Evolutionary conservation across 2,329 filamentous ascomycete genomes (phyloP).

Genomic region (Diaporthe citri): DNA sequence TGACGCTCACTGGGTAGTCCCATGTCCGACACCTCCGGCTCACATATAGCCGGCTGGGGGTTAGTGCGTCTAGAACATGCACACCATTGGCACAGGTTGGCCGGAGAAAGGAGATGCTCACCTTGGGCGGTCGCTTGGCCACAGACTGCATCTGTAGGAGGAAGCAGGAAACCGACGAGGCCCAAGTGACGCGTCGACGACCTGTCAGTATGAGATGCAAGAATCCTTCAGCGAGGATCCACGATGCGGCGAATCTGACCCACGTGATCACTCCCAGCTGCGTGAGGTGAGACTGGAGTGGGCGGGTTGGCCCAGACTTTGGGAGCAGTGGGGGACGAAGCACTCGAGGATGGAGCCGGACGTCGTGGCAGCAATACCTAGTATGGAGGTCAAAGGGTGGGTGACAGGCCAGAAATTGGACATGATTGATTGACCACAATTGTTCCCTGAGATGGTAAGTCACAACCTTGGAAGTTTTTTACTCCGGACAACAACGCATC

Average conservation of each 20-base stretch:
- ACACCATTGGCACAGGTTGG: background rate
- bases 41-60: conserved; percentile 7
- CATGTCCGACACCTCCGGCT: conserved; percentile 4
- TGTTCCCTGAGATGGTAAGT: background rate
- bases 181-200: background rate
- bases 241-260: conserved; percentile 4
- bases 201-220: background rate
- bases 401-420: background rate
- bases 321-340: conserved; percentile 14
- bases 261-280: conserved; percentile 34
- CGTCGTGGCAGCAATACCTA: background rate
- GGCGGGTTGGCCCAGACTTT: conserved; percentile 22
- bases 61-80: background rate
- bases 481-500: background rate
- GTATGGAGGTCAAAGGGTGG: no score
- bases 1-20: conserved; percentile 27
- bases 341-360: conserved; percentile 4
- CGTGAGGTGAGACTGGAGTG: conserved; percentile 29
- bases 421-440: background rate
- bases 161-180: background rate
- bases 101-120: conserved; percentile 7
- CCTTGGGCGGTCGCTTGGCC: background rate
- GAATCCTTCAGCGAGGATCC: conserved; percentile 7
- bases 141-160: background rate
- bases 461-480: background rate